These are phyloP conservation scores for Chrysosporium keratinophilum DNA, from an alignment of 2,329 filamentous ascomycete genomes.

Conservation along the genomic window DNA sequence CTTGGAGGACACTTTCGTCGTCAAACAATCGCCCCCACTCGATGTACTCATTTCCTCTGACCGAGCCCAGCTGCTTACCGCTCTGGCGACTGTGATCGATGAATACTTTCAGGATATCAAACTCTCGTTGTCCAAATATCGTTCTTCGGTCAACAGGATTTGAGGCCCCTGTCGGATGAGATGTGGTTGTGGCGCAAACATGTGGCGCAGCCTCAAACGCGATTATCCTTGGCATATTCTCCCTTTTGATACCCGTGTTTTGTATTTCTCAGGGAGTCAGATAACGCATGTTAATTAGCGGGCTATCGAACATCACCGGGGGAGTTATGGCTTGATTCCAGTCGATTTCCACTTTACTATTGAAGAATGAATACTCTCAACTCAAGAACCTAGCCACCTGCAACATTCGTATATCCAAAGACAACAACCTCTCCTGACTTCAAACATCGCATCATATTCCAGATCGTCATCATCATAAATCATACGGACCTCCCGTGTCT, in stretches of 20 bases:
- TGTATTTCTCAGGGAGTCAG: no score
- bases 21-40: conserved; percentile 2
- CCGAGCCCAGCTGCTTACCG: not conserved
- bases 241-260: no score
- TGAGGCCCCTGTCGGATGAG: no score
- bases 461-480: not conserved
- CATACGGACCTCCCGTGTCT: not conserved
- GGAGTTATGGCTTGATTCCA: not conserved
- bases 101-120: conserved; percentile 1
- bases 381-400: not conserved
- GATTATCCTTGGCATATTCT: no score
- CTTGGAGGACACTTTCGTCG: not conserved
- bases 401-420: not conserved
- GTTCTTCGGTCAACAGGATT: no score
- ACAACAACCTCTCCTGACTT: not conserved
- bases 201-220: no score
- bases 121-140: not conserved
- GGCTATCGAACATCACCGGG: no score
- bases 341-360: not conserved
- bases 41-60: conserved; percentile 1
- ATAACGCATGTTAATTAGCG: no score
- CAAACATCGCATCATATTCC: not conserved
- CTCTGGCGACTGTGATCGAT: not conserved
- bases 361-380: not conserved
- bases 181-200: no score